These are phyloP conservation scores for Talaromyces marneffei DNA, from an alignment of 2,329 filamentous ascomycete species.

Conservation along the genomic window DNA sequence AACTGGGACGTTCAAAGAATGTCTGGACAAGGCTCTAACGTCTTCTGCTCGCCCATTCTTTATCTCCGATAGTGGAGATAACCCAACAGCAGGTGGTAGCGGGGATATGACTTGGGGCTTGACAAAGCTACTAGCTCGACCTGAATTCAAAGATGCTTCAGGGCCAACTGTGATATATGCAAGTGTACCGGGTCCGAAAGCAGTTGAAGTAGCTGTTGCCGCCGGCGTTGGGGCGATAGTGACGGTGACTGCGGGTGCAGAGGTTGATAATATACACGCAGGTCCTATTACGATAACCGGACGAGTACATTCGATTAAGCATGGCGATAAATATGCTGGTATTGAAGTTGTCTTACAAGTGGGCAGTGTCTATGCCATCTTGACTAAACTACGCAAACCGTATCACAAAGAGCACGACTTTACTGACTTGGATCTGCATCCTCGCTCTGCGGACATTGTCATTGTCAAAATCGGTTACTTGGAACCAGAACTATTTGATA, in stretches of 20 bases:
- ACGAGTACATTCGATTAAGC: conserved; percentile 45
- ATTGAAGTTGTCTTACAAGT: conserved; percentile 48
- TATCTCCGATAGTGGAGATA: conserved; percentile 53
- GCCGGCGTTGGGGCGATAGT: conserved; percentile 45
- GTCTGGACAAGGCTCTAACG: conserved; percentile 42
- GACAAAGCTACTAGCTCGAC: conserved; percentile 40
- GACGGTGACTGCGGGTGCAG: conserved; percentile 48
- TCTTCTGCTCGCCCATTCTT: conserved; percentile 44
- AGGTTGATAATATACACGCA: conserved; percentile 45
- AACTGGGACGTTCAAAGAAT: conserved; percentile 44
- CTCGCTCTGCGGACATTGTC: conserved; percentile 46
- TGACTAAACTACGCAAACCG: conserved; percentile 50
- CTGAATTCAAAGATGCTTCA: conserved; percentile 38
- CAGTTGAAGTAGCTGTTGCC: conserved; percentile 37
- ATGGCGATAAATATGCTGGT: conserved; percentile 46
- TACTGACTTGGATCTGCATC: conserved; percentile 43
- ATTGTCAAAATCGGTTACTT: conserved; percentile 54
- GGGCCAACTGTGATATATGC: conserved; percentile 48
- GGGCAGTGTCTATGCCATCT: conserved; percentile 47
- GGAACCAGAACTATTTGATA: conserved; percentile 50
- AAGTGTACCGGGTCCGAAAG: conserved; percentile 46
- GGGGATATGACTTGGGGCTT: conserved; percentile 52
- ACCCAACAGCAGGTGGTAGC: conserved; percentile 51
- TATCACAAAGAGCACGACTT: conserved; percentile 52
- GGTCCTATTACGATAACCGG: conserved; percentile 50